phyloP scores from a whole-genome alignment of 768 basidiomycete genomes.

The Heimioporus sp. region DNA sequence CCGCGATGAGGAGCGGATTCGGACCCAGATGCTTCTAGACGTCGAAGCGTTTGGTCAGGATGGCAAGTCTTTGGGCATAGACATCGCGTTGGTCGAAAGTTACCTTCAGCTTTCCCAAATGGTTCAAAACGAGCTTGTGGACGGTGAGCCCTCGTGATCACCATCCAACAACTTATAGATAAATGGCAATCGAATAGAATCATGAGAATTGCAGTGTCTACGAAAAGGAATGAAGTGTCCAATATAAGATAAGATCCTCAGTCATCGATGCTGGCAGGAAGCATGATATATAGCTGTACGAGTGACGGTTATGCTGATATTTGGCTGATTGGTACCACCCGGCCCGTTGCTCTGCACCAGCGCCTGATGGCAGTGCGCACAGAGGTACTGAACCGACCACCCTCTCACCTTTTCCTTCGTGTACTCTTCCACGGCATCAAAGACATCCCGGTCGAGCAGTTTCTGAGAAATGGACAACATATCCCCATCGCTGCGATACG shows the following conservation, averaged over 20 bases:
- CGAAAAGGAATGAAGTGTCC: background rate
- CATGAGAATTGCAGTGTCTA: constrained; percentile 1
- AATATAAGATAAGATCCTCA: constrained; percentile 4
- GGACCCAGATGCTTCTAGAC: constrained; percentile 78
- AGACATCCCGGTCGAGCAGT: constrained; percentile 79
- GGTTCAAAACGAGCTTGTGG: constrained; percentile 45
- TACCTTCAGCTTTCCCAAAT: constrained; percentile 59
- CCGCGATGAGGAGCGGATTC: constrained; percentile 87
- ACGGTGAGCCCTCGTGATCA: constrained; percentile 22
- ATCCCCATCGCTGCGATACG: constrained; percentile 90
- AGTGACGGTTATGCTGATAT: constrained; percentile 43
- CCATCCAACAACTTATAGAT: background rate
- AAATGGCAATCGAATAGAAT: constrained; percentile 10
- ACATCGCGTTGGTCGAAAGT: constrained; percentile 48
- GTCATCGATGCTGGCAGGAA: constrained; percentile 34
- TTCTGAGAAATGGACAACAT: constrained; percentile 82
- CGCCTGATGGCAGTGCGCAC: constrained; percentile 51
- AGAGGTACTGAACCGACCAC: constrained; percentile 54
- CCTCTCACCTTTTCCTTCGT: constrained; percentile 57
- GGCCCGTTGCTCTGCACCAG: constrained; percentile 31
- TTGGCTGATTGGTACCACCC: constrained; percentile 14
- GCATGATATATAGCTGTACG: constrained; percentile 63
- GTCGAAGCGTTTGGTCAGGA: constrained; percentile 83
- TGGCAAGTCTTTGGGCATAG: constrained; percentile 65
- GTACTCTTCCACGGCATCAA: constrained; percentile 63